Percentiles rank a stretch among this genome's conserved stretches.
These are phyloP conservation scores for Physcomitrellopsis africana DNA, from an alignment of 225 moss, liverwort and hornwort species.

Conservation along the genomic window DNA sequence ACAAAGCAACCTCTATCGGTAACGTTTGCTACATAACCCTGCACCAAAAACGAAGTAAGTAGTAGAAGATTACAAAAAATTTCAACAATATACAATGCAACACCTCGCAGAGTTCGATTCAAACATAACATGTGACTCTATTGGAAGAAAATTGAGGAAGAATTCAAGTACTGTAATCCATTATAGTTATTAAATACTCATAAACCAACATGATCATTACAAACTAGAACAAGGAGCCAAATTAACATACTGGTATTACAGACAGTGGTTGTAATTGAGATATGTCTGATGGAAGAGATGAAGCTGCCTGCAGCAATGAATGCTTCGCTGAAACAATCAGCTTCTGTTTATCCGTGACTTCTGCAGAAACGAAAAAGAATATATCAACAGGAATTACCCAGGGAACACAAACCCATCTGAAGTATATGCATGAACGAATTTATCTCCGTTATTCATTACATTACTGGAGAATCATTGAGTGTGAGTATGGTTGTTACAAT, in stretches of 20 bases:
- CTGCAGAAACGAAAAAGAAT: constrained; percentile 46
- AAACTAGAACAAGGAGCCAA: constrained; percentile 12
- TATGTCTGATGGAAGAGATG: constrained; percentile 78
- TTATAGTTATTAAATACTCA: not conserved
- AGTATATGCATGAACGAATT: not conserved
- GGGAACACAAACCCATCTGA: not conserved
- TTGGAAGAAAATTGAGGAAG: constrained; percentile 9
- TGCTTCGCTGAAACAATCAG: constrained; percentile 86
- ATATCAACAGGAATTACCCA: constrained; percentile 19
- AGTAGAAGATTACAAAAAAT: not conserved
- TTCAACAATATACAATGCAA: not conserved
- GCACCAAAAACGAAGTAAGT: constrained; percentile 14
- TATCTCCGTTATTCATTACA: not conserved
- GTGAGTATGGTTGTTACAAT: constrained; percentile 11
- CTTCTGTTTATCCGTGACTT: constrained; percentile 62
- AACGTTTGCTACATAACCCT: constrained; percentile 81
- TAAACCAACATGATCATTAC: constrained; percentile 1
- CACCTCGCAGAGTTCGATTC: not conserved
- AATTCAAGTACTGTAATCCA: not conserved
- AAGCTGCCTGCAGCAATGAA: constrained; percentile 75
- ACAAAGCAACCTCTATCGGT: constrained; percentile 84
- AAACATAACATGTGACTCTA: not conserved
- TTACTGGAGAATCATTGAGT: not conserved
- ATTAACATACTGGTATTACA: constrained; percentile 68
- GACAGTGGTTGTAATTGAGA: constrained; percentile 75